Evolutionary conservation across 2,329 filamentous ascomycete genomes (phyloP).

Genomic region (Aspergillus spinulosporus): DNA sequence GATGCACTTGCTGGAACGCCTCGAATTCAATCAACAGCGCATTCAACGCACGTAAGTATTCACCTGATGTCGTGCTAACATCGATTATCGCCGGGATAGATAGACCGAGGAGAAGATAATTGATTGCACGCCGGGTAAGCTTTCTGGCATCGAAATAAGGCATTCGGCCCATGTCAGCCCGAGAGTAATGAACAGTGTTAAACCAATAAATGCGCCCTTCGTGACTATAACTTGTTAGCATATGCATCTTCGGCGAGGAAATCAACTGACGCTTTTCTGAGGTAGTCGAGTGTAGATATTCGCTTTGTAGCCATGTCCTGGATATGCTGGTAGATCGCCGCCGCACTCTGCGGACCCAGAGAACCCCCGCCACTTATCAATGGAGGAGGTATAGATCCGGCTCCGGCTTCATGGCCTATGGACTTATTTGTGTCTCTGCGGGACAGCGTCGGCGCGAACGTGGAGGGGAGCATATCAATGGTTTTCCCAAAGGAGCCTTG

Average conservation of each 20-base stretch:
- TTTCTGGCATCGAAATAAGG: constrained; percentile 83
- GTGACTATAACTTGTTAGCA: constrained; percentile 60
- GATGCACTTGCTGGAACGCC: constrained; percentile 83
- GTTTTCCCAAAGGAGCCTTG: neutral
- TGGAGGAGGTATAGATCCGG: constrained; percentile 32
- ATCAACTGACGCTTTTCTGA: constrained; percentile 77
- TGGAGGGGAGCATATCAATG: constrained; percentile 34
- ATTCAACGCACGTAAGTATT: constrained; percentile 85
- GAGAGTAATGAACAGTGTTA: constrained; percentile 91
- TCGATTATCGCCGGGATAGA: constrained; percentile 89
- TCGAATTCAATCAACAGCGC: constrained; percentile 89
- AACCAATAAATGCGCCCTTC: constrained; percentile 97
- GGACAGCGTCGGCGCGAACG: constrained; percentile 35
- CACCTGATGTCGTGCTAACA: constrained; percentile 72
- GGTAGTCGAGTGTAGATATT: constrained; percentile 89
- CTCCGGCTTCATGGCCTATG: constrained; percentile 28
- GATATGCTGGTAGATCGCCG: constrained; percentile 65
- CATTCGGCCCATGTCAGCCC: constrained; percentile 74
- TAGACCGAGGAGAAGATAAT: constrained; percentile 88
- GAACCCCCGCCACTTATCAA: constrained; percentile 34
- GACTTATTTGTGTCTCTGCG: constrained; percentile 40
- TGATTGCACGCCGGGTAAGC: constrained; percentile 84
- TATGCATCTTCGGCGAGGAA: neutral
- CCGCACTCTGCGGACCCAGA: constrained; percentile 52
- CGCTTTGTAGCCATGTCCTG: constrained; percentile 87